Evolutionary conservation across 306 rosid species (phyloP), one percentile per base, ranked within the genome.

Genomic region (Arachis stenosperma): DNA sequence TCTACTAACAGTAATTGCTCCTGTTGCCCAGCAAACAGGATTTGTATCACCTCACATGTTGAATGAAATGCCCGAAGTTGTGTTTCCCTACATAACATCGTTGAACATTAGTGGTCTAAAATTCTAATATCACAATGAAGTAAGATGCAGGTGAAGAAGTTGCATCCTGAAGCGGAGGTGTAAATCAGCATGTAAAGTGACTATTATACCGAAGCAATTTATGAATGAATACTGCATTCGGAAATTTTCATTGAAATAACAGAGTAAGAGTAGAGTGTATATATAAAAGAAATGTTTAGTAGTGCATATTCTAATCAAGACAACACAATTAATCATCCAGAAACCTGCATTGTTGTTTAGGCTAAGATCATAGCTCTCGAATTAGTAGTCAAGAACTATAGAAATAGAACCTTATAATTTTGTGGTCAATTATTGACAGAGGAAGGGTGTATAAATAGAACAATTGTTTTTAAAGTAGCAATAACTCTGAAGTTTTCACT

Each of bases 41-140:
- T 64, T 33, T 92, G 90, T 70, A 93, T 93, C 90, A 85, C 97
- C 81, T 89, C 98, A 6, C 97, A 89, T 30, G 96, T 93, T 69
- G 98, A 93, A 85, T 91, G 91, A 84, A 93, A 93, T 70, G 98
- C 83, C 48, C 98, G 83, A 46, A 93, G 88, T 76, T 93, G 97
- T 41, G 96, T 86, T 83, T 93, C 98, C 83, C 98, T 93, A 84
- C 83, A 81, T 50, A 58, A 48, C 75, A 84, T 55, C 73, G 76
- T 56, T 76, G 77, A 78, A 74, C 57, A 69, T 78, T 80, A 78
- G 77, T 44, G 37, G 72, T 75, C 77, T 67, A 57, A 50, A 52
- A 55, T 61, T 60, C 61, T 67, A 64, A 61, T 15, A 52, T 52
- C 67, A 37, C 59, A 41, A 53, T 54, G 68, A 62, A 61, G 56